phyloP scores from a whole-genome alignment of 805 yeast species.

The Saccharomycopsis sp. region DNA sequence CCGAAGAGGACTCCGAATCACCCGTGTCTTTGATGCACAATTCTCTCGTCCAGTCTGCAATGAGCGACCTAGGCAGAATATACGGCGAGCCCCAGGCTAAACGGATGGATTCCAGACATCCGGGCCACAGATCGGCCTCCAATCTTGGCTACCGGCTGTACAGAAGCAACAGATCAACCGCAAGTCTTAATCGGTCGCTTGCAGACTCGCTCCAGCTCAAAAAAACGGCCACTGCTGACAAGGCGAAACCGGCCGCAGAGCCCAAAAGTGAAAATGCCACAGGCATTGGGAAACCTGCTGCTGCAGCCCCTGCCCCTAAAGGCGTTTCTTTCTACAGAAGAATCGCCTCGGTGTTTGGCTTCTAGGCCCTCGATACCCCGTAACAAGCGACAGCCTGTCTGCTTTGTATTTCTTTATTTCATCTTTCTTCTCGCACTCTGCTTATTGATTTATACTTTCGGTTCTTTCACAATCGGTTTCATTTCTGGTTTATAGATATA shows the following conservation, averaged over 20 bases:
- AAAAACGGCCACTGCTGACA: neutral
- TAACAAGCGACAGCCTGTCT: no score
- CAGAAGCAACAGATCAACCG: neutral
- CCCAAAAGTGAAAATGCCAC: neutral
- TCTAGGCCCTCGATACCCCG: no score
- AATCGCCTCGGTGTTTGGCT: neutral
- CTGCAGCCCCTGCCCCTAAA: neutral
- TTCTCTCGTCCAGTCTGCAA: neutral
- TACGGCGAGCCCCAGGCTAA: conserved; percentile 7
- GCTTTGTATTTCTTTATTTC: no score
- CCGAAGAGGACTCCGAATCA: neutral
- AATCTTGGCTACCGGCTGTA: neutral
- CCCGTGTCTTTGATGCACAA: conserved; percentile 6
- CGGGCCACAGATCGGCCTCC: neutral
- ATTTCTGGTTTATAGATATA: neutral
- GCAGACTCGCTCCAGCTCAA: neutral
- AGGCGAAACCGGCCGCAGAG: no score
- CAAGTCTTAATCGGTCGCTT: neutral
- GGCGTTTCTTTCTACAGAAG: neutral
- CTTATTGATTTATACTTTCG: neutral
- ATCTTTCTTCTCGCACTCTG: neutral
- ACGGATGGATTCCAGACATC: neutral
- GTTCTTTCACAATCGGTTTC: neutral
- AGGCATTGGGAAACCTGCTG: neutral
- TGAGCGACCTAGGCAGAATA: neutral